Evolutionary conservation across 2,329 filamentous ascomycete genomes (phyloP), one percentile per base, ranked within the genome.

Genomic region (Sarocladium brachiariae): DNA sequence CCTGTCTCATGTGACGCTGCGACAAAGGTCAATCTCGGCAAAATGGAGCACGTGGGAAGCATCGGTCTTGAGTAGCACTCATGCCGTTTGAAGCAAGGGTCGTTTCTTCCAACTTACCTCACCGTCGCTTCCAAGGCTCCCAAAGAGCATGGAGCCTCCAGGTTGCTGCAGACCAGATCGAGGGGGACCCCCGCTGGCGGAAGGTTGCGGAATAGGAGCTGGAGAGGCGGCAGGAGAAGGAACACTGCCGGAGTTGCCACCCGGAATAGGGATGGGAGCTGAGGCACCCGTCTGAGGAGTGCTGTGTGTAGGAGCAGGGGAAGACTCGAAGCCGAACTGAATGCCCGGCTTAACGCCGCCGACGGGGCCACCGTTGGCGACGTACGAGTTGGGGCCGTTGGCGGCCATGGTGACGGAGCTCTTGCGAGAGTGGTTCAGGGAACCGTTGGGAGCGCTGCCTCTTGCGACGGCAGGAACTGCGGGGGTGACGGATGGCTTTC

Each of bases 331-430:
- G 58, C 89, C 90, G 62, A 96, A 96, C 72, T 88, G 87, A 65
- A 93, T 87, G 58, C 75, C 77, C 58, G 77, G 72, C 71, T 80
- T 83, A 71, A 67, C 74, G 54, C 71, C 75, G 35, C 82, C 80
- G 51, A 69, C 68, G 35, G 72, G 63, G 53, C 82, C 86, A 60
- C 89, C 89, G 75, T 95, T 95, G 59, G 85, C 78, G 54, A 84
- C 80, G 66, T 83, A 87, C 63, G 84, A 84, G 59, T 78, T 87
- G 51, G 87, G 81, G 59, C 86, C 88, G 64, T 87, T 87, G 59
- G 89, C 85, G 67, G 82, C 90, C 75, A 96, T 96, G 62, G 91
- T 95, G 62, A 96, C 86, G 16, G 92, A 96, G 57, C 84, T 83
- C 72, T 95, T 96, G 65, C 89, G 83, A 64, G 76, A 79, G 73